Base-by-base conservation (phyloP, 2,329 filamentous ascomycete genomes). In the Ceratocystis colombiana region DNA sequence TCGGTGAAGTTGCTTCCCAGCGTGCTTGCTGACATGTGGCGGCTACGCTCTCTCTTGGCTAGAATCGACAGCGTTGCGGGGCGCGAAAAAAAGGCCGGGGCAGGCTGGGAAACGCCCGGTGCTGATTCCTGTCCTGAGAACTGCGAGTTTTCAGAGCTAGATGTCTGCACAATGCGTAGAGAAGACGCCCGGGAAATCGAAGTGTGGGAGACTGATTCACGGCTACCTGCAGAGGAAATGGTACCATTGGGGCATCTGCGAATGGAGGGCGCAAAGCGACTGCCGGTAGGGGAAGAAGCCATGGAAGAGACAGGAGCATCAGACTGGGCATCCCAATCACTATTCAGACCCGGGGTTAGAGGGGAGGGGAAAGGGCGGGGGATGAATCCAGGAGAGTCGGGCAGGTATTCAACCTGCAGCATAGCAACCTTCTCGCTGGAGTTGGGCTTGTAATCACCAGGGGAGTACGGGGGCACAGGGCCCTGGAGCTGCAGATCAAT, bases 1-100 rank as follows among this genome's bases (percentile, higher is more conserved):
- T 79, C 76, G 0, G 79, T 82, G 69, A 76, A 81, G 68, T 81
- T 79, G 70, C 79, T 80, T 37, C 79, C 79, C 7, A 81, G 71
- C 0, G 79, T 80, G 65, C 77, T 76, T 44, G 73, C 74, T 5
- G 73, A 74, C 28, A 68, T 61, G n/a, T 64, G 59, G 8, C 62
- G 65, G 22, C 55, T 62, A 12, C 28, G 45, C 33, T 67, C 55
- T 3, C 20, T 20, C 62, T 53, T 62, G 10, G 22, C 61, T 8
- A 45, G 53, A 10, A 64, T 44, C 6, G 28, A 48, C 6, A 41
- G 41, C 33, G 62, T 64, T 17, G 44, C 55, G 20, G 55, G 55
- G 22, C 55, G 55, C 30, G 55, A 59, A 3, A 59, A 59, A n/a
- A 59, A 59, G 30, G 55, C 55, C 5, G 55, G 55, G 7, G 55